Conservation (phyloP, 2,329 filamentous ascomycete genomes). For the Claviceps paspali region DNA sequence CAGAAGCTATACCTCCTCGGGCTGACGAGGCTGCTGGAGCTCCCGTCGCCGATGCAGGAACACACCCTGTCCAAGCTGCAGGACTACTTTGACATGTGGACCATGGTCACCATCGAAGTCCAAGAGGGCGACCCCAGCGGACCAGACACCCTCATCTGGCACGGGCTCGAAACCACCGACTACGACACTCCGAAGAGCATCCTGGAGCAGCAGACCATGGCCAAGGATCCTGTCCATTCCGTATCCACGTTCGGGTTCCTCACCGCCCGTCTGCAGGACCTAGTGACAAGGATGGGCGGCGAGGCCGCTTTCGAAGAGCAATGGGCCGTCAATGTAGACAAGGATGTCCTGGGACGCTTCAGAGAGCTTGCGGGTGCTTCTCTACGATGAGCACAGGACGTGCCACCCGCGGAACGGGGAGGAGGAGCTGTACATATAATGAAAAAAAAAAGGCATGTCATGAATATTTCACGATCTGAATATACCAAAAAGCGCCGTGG, state of each 20-base stretch:
- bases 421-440: too few species aligned
- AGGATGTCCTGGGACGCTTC: slow-evolving; percentile 54
- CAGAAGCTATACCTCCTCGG: slow-evolving; percentile 61
- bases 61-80: slow-evolving; percentile 50
- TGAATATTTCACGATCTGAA: too few species aligned
- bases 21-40: slow-evolving; percentile 55
- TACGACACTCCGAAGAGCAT: slow-evolving; percentile 42
- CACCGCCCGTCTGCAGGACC: slow-evolving; percentile 40
- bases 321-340: slow-evolving; percentile 62
- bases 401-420: too few species aligned
- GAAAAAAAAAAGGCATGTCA: too few species aligned
- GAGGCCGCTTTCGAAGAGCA: slow-evolving; percentile 49
- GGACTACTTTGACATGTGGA: slow-evolving; percentile 64
- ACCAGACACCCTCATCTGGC: slow-evolving; percentile 37
- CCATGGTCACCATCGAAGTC: slow-evolving; percentile 50
- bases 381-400: too few species aligned
- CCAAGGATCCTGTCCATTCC: slow-evolving; percentile 51
- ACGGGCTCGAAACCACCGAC: slow-evolving; percentile 25
- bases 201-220: slow-evolving; percentile 35
- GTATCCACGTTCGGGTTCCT: slow-evolving; percentile 51
- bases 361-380: slow-evolving; percentile 15
- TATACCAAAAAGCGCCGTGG: too few species aligned
- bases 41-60: slow-evolving; percentile 39
- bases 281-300: slow-evolving; percentile 47
- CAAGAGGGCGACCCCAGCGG: slow-evolving; percentile 41